These are phyloP conservation scores for Tanacetum coccineum DNA, from an alignment of 129 eudicot genomes.

Conservation along the genomic window DNA sequence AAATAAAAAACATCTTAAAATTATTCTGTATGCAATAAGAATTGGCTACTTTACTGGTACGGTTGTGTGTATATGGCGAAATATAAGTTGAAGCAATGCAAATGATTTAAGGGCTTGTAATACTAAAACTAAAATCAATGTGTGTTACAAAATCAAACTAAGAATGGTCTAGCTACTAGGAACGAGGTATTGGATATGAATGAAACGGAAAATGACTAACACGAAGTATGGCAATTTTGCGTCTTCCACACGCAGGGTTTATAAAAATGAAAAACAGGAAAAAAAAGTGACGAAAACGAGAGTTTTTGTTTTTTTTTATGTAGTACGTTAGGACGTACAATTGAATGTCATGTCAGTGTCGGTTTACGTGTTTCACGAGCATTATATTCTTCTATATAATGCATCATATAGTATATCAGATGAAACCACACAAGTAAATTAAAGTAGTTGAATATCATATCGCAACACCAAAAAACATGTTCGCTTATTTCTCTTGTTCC, in stretches of 20 bases:
- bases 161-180: too few relatives aligned
- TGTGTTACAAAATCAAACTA: background rate
- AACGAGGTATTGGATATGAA: background rate
- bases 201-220: background rate
- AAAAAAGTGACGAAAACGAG: background rate
- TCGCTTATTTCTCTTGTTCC: conserved; percentile 10
- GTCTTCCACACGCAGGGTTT: background rate
- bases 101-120: background rate
- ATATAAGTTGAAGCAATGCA: background rate
- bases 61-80: too few relatives aligned
- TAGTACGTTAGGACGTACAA: background rate
- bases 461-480: conserved; percentile 7
- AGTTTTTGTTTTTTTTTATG: background rate
- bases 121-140: background rate
- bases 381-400: background rate
- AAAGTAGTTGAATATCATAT: background rate
- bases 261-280: background rate
- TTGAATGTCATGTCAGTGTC: too few relatives aligned
- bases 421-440: background rate
- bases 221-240: background rate
- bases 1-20: too few relatives aligned
- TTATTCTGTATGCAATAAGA: too few relatives aligned
- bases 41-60: too few relatives aligned
- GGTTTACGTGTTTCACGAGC: background rate
- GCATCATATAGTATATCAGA: background rate